These are phyloP conservation scores for Fistulina hepatica DNA, from an alignment of 1,284 basidiomycete genomes.

Conservation along the genomic window DNA sequence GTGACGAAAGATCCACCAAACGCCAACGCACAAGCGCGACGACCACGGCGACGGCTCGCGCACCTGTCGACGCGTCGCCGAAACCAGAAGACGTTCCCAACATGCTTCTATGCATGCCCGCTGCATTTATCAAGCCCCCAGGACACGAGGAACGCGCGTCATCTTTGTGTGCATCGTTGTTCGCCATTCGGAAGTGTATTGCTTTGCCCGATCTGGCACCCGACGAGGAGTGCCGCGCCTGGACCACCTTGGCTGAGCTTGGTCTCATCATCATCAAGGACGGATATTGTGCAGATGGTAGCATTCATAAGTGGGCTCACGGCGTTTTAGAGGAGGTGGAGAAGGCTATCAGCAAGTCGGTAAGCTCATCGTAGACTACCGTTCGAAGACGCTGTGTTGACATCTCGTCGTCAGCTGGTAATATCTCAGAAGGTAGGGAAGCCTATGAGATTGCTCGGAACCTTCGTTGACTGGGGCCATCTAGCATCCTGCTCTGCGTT, in stretches of 20 bases:
- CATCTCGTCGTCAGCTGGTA: constrained; percentile 34
- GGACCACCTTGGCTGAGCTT: constrained; percentile 55
- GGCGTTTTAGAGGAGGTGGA: constrained; percentile 46
- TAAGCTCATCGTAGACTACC: constrained; percentile 18
- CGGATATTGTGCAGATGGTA: constrained; percentile 30
- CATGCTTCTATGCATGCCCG: constrained; percentile 53
- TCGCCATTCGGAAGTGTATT: constrained; percentile 45
- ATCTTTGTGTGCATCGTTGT: constrained; percentile 44
- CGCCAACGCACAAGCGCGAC: too few relatives aligned
- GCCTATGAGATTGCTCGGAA: constrained; percentile 1
- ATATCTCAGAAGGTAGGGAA: constrained; percentile 48
- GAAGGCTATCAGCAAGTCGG: constrained; percentile 31
- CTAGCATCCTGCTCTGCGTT: constrained; percentile 50
- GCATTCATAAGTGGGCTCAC: constrained; percentile 32
- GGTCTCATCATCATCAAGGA: constrained; percentile 44
- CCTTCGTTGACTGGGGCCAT: too few relatives aligned
- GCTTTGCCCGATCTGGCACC: constrained; percentile 35
- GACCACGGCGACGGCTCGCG: too few relatives aligned
- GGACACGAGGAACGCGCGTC: constrained; percentile 41
- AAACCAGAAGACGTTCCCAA: too few relatives aligned
- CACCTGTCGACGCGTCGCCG: too few relatives aligned
- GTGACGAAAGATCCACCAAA: too few relatives aligned
- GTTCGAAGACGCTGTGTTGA: constrained; percentile 3
- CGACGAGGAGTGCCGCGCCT: constrained; percentile 56
- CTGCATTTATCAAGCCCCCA: constrained; percentile 49